A percentile compares a stretch with the other conserved stretches of the same genome.
Evolutionary conservation across 441 rosid species (phyloP).

Genomic region (Omphalea diandra): DNA sequence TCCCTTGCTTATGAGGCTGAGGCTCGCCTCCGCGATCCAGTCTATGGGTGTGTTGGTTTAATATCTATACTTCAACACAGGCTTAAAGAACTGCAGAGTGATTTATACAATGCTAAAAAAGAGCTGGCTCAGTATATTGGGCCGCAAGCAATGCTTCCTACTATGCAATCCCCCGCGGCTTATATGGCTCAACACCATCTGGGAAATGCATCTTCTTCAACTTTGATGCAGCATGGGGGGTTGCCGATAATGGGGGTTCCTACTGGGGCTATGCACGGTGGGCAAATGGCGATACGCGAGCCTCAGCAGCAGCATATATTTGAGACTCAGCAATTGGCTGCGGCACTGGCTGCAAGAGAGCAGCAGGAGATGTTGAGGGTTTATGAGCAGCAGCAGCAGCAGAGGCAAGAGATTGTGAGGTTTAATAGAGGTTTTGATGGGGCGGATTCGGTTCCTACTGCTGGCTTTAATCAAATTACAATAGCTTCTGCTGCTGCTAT

Average conservation of each 20-base stretch:
- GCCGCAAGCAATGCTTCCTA: constrained; percentile 66
- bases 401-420: constrained; percentile 45
- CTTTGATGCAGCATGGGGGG: background rate
- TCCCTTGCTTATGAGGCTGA: constrained; percentile 78
- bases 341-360: constrained; percentile 32
- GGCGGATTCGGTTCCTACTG: constrained; percentile 36
- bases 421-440: constrained; percentile 41
- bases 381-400: constrained; percentile 9
- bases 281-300: background rate
- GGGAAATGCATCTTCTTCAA: background rate
- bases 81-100: constrained; percentile 46
- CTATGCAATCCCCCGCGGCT: background rate
- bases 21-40: constrained; percentile 68
- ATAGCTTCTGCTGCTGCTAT: constrained; percentile 28
- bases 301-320: constrained; percentile 41
- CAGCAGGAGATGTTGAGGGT: constrained; percentile 50
- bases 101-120: constrained; percentile 53
- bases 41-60: constrained; percentile 74
- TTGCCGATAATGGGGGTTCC: constrained; percentile 4
- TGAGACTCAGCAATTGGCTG: constrained; percentile 58
- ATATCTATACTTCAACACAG: constrained; percentile 64
- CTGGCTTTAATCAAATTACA: constrained; percentile 44
- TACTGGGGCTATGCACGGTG: background rate
- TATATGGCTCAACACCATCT: constrained; percentile 28
- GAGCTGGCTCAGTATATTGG: constrained; percentile 68